Base-by-base conservation (phyloP, 2,329 filamentous ascomycete species). In the Aureobasidium sp. region DNA sequence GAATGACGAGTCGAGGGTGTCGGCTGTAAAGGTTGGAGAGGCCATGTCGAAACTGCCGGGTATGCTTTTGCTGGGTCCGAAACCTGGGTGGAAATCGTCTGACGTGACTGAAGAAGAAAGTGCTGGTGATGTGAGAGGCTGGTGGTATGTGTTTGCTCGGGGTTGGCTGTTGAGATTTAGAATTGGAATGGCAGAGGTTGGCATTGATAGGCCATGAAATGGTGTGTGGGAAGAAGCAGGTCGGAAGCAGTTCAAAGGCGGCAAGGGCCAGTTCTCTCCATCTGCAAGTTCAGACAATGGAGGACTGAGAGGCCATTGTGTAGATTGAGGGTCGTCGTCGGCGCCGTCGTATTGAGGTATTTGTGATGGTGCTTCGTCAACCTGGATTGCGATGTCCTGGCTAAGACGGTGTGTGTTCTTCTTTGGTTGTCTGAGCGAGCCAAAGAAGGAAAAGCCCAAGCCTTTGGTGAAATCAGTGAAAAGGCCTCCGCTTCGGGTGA, bases 11-110 rank as follows among this genome's bases (percentile, higher is more conserved):
- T 68, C 71, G 27, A 72, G 56, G 17, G 72, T 73, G 37, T 67
- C 67, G 44, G 67, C 70, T 35, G 67, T 69, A 63, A 73, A 72
- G 14, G 70, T 70, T 9, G 72, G 72, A 4, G 72, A 73, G 24
- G 62, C 60, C 29, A 70, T 62, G 49, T 67, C 68, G 56, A 67
- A 64, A 52, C 33, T 60, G 29, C 54, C 49, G 44, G 44, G 44
- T 48, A 56, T 42, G 22, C 33, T 45, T 54, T 54, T 57, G 37
- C 27, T 37, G 22, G 47, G 47, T 19, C 40, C 33, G 27, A 44
- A 37, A 39, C 33, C 48, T 11, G 63, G 45, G 35, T 60, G 57
- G 17, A 50, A 60, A 24, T 60, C 44, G 24, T 60, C 57, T 33
- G 57, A 60, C n/a, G 42, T 31, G 31, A 19, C 19, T 12, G 54